These are phyloP conservation scores for Omphalotus olearius DNA, from an alignment of 1,284 basidiomycete genomes.

Conservation along the genomic window DNA sequence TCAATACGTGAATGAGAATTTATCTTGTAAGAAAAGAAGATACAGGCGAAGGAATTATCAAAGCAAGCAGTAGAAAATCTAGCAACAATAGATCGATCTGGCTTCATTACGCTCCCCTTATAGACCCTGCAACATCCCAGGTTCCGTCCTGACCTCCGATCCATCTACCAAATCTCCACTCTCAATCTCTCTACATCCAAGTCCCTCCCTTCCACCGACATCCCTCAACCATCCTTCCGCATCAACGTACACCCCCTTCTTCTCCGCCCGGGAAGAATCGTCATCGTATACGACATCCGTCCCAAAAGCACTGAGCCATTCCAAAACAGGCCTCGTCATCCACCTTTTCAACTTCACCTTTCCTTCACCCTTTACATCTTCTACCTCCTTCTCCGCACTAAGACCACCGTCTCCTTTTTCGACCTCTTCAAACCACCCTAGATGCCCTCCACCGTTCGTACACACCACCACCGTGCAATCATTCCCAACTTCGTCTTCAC, in stretches of 20 bases:
- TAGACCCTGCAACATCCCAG: slow-evolving; percentile 7
- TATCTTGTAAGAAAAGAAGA: too few species aligned
- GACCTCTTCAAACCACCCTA: slow-evolving; percentile 6
- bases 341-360: background rate
- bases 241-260: background rate
- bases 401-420: too few species aligned
- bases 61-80: too few species aligned
- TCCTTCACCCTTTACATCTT: too few species aligned
- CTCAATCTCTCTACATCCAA: slow-evolving; percentile 1
- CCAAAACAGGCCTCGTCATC: slow-evolving; percentile 10
- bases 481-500: slow-evolving; percentile 6
- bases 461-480: background rate
- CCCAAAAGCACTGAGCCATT: slow-evolving; percentile 5
- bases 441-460: slow-evolving; percentile 6
- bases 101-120: too few species aligned
- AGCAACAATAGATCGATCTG: too few species aligned
- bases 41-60: too few species aligned
- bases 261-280: background rate
- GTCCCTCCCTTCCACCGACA: slow-evolving; percentile 1
- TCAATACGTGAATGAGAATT: too few species aligned
- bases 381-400: too few species aligned
- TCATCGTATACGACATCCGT: slow-evolving; percentile 3
- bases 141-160: slow-evolving; percentile 1
- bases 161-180: slow-evolving; percentile 6
- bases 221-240: slow-evolving; percentile 6